Evolutionary conservation across 306 rosid species (phyloP).

Genomic region (Sicyos baderoa): DNA sequence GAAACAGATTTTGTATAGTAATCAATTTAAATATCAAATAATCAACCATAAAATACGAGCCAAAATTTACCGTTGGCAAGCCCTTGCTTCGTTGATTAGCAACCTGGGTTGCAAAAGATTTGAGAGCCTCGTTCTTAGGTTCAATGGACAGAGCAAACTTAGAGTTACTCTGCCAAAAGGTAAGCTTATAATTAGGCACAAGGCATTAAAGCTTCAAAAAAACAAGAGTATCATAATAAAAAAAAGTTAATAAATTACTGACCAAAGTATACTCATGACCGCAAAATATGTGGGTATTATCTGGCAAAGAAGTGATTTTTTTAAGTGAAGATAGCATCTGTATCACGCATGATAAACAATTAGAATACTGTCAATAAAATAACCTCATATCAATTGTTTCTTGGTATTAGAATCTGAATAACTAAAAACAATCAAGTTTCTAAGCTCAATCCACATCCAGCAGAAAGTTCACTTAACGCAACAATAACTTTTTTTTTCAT

Average conservation of each 20-base stretch:
- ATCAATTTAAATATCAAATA: not conserved
- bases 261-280: conserved; percentile 92
- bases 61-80: conserved; percentile 67
- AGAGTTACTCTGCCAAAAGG: conserved; percentile 57
- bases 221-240: not conserved
- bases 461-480: not conserved
- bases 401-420: not conserved
- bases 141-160: conserved; percentile 85
- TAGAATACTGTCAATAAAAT: not conserved
- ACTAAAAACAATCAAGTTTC: not conserved
- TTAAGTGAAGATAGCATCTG: conserved; percentile 80
- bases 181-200: conserved; percentile 24
- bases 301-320: conserved; percentile 68
- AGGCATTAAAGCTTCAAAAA: not conserved
- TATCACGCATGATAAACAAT: conserved; percentile 21
- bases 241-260: conserved; percentile 20
- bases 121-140: conserved; percentile 75
- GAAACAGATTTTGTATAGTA: not conserved
- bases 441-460: not conserved
- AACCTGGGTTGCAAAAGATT: conserved; percentile 61
- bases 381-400: conserved; percentile 7
- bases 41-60: not conserved
- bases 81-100: conserved; percentile 66
- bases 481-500: too few species aligned
- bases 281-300: conserved; percentile 63